Conservation (phyloP, 257 asterid species). For the Gynochthodes officinalis region DNA sequence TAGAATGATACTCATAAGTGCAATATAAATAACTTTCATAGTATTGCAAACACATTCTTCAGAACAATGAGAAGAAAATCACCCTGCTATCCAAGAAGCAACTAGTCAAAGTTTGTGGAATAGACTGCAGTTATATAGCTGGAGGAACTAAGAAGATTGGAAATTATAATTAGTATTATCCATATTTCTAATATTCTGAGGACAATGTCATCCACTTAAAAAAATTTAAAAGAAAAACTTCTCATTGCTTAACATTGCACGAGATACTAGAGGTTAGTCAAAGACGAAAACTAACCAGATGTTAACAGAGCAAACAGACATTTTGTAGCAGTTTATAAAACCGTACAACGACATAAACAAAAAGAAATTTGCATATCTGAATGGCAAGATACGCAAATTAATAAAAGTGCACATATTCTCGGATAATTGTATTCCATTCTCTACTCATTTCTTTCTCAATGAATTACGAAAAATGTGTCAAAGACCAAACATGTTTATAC, state of each 20-base stretch:
- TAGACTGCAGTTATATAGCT: not conserved
- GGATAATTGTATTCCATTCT: not conserved
- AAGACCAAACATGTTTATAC: not conserved
- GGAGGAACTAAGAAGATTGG: not conserved
- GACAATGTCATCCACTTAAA: not conserved
- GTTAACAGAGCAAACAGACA: not conserved
- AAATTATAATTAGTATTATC: too few species aligned
- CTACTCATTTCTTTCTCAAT: not conserved
- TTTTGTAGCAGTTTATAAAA: not conserved
- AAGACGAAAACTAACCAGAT: not conserved
- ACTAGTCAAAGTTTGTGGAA: constrained; percentile 23
- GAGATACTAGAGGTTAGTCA: not conserved
- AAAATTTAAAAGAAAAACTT: not conserved
- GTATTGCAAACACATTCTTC: constrained; percentile 64
- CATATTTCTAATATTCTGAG: not conserved
- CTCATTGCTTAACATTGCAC: not conserved
- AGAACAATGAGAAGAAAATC: constrained; percentile 91
- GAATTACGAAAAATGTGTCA: not conserved
- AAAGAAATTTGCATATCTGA: not conserved
- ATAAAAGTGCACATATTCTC: too few species aligned
- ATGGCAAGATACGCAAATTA: not conserved
- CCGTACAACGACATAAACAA: not conserved
- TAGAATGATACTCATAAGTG: constrained; percentile 12
- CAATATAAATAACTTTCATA: constrained; percentile 21
- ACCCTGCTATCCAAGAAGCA: constrained; percentile 69